Evolutionary conservation across 176 grass and related monocot species (phyloP).

Genomic region (Rhipidocladum racemiflorum): DNA sequence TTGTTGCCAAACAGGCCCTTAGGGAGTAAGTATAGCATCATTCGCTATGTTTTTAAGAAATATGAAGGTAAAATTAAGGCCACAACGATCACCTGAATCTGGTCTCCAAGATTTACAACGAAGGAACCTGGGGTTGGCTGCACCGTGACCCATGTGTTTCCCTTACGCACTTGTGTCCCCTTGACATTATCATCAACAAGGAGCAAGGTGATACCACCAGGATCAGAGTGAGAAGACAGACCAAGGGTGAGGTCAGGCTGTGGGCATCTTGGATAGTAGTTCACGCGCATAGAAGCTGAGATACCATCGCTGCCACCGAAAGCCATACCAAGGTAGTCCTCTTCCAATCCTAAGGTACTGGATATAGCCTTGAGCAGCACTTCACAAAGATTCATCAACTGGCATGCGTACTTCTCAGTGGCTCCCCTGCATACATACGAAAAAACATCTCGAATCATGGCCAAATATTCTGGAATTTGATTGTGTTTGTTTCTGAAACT

Average conservation of each 20-base stretch:
- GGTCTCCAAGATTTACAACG: constrained; percentile 63
- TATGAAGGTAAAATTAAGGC: too few relatives aligned
- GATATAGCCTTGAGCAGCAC: constrained; percentile 58
- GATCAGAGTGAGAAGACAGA: constrained; percentile 69
- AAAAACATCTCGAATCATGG: neutral
- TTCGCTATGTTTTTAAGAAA: too few relatives aligned
- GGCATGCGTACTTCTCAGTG: constrained; percentile 51
- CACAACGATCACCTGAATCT: constrained; percentile 56
- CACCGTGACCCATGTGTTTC: constrained; percentile 52
- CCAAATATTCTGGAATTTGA: neutral
- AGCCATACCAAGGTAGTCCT: constrained; percentile 37
- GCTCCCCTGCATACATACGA: constrained; percentile 36
- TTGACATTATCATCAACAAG: constrained; percentile 51
- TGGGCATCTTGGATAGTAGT: constrained; percentile 74
- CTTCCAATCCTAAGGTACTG: constrained; percentile 45
- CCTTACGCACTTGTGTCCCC: constrained; percentile 64
- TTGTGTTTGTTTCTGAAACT: neutral
- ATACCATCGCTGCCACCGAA: constrained; percentile 47
- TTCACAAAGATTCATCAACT: constrained; percentile 38
- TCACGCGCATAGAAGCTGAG: constrained; percentile 43
- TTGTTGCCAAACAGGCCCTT: too few relatives aligned
- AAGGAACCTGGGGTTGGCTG: constrained; percentile 49
- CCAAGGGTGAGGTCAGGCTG: constrained; percentile 69
- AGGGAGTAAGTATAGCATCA: too few relatives aligned
- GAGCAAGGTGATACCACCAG: constrained; percentile 65